These are phyloP conservation scores for Neotropicomus parvogracilis DNA, from an alignment of 1,284 basidiomycete species.

Conservation along the genomic window DNA sequence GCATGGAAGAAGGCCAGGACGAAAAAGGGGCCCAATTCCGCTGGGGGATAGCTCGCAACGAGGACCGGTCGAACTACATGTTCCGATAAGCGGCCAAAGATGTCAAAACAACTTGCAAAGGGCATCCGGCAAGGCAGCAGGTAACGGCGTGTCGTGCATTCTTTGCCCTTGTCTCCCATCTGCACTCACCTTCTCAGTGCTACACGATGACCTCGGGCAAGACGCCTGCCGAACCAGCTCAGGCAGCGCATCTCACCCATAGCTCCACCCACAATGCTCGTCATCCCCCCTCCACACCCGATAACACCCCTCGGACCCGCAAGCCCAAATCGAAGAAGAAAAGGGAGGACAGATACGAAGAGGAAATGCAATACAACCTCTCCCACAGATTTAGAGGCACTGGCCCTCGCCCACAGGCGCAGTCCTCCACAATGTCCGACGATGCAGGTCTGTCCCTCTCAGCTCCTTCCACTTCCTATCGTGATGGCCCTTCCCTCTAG, in stretches of 20 bases:
- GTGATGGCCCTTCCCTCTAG: slow-evolving; percentile 11
- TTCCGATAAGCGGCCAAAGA: slow-evolving; percentile 25
- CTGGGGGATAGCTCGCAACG: slow-evolving; percentile 24
- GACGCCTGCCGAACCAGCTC: slow-evolving; percentile 31
- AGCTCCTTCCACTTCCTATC: background rate
- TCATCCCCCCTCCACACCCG: slow-evolving; percentile 46
- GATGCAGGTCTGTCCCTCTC: slow-evolving; percentile 26
- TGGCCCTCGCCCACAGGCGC: slow-evolving; percentile 25
- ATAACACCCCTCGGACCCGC: slow-evolving; percentile 52
- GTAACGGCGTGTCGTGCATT: slow-evolving; percentile 36
- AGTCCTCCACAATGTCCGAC: slow-evolving; percentile 27
- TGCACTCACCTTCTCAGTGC: slow-evolving; percentile 34
- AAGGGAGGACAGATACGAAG: slow-evolving; percentile 36
- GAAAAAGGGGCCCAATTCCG: slow-evolving; percentile 23
- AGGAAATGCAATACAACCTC: slow-evolving; percentile 36
- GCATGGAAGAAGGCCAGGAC: slow-evolving; percentile 17
- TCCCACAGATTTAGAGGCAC: slow-evolving; percentile 32
- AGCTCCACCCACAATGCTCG: slow-evolving; percentile 54
- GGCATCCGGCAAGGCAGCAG: slow-evolving; percentile 36
- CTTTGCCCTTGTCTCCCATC: slow-evolving; percentile 38
- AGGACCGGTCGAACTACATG: slow-evolving; percentile 25
- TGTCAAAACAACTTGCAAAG: slow-evolving; percentile 28
- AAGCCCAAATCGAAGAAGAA: slow-evolving; percentile 39
- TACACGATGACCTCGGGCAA: slow-evolving; percentile 36
- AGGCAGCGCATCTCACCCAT: slow-evolving; percentile 50